Conservation (phyloP, 208 protist species). For the Sergeia podlipaevii region DNA sequence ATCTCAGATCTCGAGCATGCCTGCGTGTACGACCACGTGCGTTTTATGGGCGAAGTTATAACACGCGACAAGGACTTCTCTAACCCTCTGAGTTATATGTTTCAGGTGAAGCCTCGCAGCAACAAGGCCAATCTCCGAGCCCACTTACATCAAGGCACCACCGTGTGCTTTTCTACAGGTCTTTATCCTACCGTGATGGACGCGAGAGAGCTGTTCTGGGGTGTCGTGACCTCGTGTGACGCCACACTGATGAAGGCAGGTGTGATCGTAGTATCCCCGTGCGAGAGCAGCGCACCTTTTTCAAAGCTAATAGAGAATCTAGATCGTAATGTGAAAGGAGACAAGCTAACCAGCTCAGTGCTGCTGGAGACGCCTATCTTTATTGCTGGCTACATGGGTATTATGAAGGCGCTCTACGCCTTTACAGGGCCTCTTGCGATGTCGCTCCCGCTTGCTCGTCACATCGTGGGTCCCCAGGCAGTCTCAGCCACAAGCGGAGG, state of each 20-base stretch:
- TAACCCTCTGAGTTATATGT: constrained; percentile 64
- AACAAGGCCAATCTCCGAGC: constrained; percentile 32
- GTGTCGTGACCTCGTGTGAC: constrained; percentile 69
- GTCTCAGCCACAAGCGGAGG: not conserved
- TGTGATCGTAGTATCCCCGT: constrained; percentile 68
- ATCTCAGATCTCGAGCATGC: constrained; percentile 67
- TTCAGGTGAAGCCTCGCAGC: constrained; percentile 63
- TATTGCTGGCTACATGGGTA: constrained; percentile 78
- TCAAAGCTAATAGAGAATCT: constrained; percentile 53
- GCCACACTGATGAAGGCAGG: constrained; percentile 32
- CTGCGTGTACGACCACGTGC: constrained; percentile 49
- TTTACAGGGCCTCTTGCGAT: constrained; percentile 84
- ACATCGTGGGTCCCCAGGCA: constrained; percentile 32
- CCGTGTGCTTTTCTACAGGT: constrained; percentile 78
- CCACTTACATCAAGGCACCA: constrained; percentile 64
- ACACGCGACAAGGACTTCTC: constrained; percentile 72
- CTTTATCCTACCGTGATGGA: constrained; percentile 39
- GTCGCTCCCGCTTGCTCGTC: constrained; percentile 63
- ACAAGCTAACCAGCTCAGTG: constrained; percentile 44
- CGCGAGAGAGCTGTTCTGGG: constrained; percentile 80
- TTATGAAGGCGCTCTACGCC: constrained; percentile 65
- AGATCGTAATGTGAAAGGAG: constrained; percentile 58
- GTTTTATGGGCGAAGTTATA: constrained; percentile 67
- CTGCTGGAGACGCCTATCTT: constrained; percentile 79
- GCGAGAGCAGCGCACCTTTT: constrained; percentile 46